phyloP scores from a whole-genome alignment of 495 filamentous ascomycete genomes.

The Thozetella sp. region DNA sequence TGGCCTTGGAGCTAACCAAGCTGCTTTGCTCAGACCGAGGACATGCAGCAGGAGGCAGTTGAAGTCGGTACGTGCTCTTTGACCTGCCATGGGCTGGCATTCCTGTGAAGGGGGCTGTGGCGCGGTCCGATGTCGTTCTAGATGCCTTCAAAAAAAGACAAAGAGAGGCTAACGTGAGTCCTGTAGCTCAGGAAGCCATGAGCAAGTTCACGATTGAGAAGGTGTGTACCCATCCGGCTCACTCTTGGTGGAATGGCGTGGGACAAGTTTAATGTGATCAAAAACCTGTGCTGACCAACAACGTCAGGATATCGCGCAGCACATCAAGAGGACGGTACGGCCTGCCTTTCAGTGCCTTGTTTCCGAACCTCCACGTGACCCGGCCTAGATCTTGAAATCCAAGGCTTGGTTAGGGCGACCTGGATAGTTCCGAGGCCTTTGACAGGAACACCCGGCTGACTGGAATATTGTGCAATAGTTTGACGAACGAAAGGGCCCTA shows the following conservation, averaged over 20 bases:
- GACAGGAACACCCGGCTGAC: constrained; percentile 7
- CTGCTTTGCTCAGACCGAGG: constrained; percentile 69
- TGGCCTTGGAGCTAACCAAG: not conserved
- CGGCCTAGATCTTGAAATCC: constrained; percentile 1
- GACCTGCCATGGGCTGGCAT: not conserved
- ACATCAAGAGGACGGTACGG: constrained; percentile 92
- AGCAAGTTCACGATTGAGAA: constrained; percentile 92
- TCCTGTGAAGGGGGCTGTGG: not conserved
- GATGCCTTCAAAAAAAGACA: not conserved
- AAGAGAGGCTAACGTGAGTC: constrained; percentile 5
- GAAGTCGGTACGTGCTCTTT: constrained; percentile 76
- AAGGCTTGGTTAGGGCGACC: not conserved
- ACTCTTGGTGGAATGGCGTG: not conserved
- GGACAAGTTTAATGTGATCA: not conserved
- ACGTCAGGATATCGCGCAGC: constrained; percentile 86
- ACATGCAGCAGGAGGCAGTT: constrained; percentile 93
- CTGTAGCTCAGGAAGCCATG: constrained; percentile 88
- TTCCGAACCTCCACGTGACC: constrained; percentile 1
- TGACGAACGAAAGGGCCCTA: constrained; percentile 87
- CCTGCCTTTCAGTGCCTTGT: not conserved
- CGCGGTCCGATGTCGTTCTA: not conserved
- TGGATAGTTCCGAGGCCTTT: constrained; percentile 12
- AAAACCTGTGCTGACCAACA: constrained; percentile 5
- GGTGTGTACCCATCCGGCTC: constrained; percentile 43
- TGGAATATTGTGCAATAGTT: constrained; percentile 55